Evolutionary conservation across 768 basidiomycete genomes (phyloP).

Genomic region (Dictyophora rubrovolvata): DNA sequence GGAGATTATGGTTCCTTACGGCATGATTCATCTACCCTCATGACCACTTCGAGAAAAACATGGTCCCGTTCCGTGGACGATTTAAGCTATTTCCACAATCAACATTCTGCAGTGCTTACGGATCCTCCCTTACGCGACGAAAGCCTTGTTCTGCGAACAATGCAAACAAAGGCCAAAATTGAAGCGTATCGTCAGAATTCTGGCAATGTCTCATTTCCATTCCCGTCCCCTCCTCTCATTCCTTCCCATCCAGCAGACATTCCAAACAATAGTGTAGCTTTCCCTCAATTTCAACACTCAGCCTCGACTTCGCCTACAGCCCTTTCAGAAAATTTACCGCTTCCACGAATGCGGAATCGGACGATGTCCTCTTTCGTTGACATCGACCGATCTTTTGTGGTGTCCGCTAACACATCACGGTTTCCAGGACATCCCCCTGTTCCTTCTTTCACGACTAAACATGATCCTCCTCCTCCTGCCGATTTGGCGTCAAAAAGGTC

Average conservation of each 20-base stretch:
- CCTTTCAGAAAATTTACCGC: not conserved
- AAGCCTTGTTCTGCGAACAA: not conserved
- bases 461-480: conserved; percentile 22
- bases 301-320: conserved; percentile 8
- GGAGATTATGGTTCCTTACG: conserved; percentile 6
- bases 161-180: conserved; percentile 27
- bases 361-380: conserved; percentile 5
- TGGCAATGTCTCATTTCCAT: conserved; percentile 38
- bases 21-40: conserved; percentile 18
- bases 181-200: conserved; percentile 56
- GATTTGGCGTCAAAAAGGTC: conserved; percentile 38
- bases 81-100: conserved; percentile 23
- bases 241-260: conserved; percentile 22
- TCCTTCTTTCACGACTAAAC: conserved; percentile 33
- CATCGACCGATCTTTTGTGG: not conserved
- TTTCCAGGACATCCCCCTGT: conserved; percentile 26
- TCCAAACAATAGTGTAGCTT: conserved; percentile 18
- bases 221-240: conserved; percentile 20
- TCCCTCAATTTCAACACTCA: conserved; percentile 22
- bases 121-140: not conserved
- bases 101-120: not conserved
- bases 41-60: conserved; percentile 36
- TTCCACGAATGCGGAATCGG: not conserved
- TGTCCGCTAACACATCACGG: conserved; percentile 5
- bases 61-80: conserved; percentile 82